Base-by-base conservation (phyloP, 192 early-diverging fungal genomes). In the Coemansia sp. region DNA sequence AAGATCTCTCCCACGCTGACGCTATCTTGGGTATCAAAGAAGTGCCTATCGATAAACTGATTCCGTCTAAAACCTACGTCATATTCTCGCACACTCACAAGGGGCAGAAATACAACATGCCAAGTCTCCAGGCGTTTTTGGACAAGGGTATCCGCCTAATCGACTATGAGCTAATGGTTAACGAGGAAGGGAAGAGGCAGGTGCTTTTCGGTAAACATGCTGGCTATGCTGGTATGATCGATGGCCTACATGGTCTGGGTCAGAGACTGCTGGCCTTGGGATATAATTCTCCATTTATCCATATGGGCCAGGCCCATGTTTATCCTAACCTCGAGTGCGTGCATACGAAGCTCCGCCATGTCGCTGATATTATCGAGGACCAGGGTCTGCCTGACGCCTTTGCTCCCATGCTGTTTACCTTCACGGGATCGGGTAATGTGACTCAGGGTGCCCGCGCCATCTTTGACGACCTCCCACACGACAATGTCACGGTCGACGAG, bases 61-160 rank as follows among this genome's bases (percentile, higher is more conserved):
- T 97, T 8, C 87, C 88, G 4, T 82, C 92, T 75, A 98, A 98
- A 84, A 96, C 93, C 0, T 98, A 96, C 80, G 34, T 98, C 34
- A 91, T 93, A 78, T 99, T 99, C 65, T 97, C 95, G 56, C 97
- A 99, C 82, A 98, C 95, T 1, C 95, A 96, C 84, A 99, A 99
- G 84, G 97, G 96, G 40, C 95, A 97, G 62, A 40, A 61, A n/a
- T 92, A 96, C 78, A 97, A 97, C 79, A 95, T 96, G 93, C 88
- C 89, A 38, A 89, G 92, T 81, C 87, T 99, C 58, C 87, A 95
- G 72, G 79, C 86, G 46, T 87, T 96, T 46, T 83, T 99, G 41
- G 94, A 98, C 79, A 94, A 95, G 86, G 88, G 88, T 64, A 93
- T 98, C 68, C 89, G 92, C 8, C 78, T 99, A 51, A 92, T 98